Evolutionary conservation across 2,329 filamentous ascomycete species (phyloP).

Genomic region (Apiospora phragmitis): DNA sequence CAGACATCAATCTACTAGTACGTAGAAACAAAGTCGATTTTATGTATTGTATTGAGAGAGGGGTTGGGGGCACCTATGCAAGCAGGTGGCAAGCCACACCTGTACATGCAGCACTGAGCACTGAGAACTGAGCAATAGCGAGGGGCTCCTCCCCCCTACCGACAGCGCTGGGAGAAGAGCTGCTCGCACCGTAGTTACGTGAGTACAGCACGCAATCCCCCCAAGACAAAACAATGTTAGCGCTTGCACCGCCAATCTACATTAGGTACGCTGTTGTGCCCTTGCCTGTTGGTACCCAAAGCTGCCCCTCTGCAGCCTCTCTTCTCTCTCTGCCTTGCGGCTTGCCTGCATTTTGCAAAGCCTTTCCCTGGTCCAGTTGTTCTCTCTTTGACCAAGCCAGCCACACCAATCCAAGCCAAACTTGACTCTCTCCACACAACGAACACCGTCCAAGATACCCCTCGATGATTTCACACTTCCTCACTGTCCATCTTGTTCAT

Average conservation of each 20-base stretch:
- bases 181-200: neutral
- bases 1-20: neutral
- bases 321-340: neutral
- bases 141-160: neutral
- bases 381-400: neutral
- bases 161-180: neutral
- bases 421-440: constrained; percentile 5
- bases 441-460: neutral
- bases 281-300: constrained; percentile 4
- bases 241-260: neutral
- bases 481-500: constrained; percentile 2
- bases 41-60: neutral
- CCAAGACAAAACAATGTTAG: neutral
- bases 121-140: too few relatives aligned
- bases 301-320: neutral
- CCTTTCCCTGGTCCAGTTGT: neutral
- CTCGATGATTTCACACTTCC: constrained; percentile 1
- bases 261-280: neutral
- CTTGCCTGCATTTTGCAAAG: neutral
- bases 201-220: neutral
- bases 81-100: neutral
- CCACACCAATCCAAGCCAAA: neutral
- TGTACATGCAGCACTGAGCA: neutral
- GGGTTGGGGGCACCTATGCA: neutral
- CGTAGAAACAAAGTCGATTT: neutral